Conservation (phyloP, 2,329 filamentous ascomycete genomes). For the Verruconis gallopava region DNA sequence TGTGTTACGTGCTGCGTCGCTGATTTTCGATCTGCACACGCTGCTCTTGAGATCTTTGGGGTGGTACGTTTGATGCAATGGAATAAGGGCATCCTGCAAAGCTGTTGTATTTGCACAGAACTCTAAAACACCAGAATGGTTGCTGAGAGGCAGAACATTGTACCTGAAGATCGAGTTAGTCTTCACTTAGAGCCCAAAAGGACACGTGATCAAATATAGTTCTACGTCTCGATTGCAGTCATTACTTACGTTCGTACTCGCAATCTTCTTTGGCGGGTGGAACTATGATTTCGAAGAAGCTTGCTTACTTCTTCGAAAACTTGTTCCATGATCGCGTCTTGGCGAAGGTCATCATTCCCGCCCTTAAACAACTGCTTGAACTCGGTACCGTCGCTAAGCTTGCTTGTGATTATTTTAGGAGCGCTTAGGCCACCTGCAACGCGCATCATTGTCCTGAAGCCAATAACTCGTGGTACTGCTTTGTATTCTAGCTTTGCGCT, state of each 20-base stretch:
- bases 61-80: conserved; percentile 76
- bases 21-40: conserved; percentile 68
- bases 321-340: conserved; percentile 98
- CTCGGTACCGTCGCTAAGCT: conserved; percentile 61
- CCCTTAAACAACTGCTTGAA: conserved; percentile 93
- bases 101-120: conserved; percentile 92
- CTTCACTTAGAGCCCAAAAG: no score
- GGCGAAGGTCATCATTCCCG: conserved; percentile 87
- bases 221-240: no score
- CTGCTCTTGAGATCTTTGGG: conserved; percentile 69
- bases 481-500: conserved; percentile 63
- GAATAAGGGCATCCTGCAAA: conserved; percentile 81
- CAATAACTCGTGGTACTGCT: conserved; percentile 57
- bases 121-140: conserved; percentile 82
- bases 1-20: conserved; percentile 54
- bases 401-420: conserved; percentile 80
- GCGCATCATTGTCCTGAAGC: conserved; percentile 61
- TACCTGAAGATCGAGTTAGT: no score
- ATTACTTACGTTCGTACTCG: conserved; percentile 84
- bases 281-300: conserved; percentile 71
- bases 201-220: no score
- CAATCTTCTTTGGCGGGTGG: conserved; percentile 76
- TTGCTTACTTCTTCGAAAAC: conserved; percentile 94
- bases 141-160: conserved; percentile 83
- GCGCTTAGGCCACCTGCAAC: conserved; percentile 85